Percentiles rank a stretch among this genome's conserved stretches.
These are phyloP conservation scores for Candida neerlandica DNA, from an alignment of 1,139 yeast species.

Conservation along the genomic window DNA sequence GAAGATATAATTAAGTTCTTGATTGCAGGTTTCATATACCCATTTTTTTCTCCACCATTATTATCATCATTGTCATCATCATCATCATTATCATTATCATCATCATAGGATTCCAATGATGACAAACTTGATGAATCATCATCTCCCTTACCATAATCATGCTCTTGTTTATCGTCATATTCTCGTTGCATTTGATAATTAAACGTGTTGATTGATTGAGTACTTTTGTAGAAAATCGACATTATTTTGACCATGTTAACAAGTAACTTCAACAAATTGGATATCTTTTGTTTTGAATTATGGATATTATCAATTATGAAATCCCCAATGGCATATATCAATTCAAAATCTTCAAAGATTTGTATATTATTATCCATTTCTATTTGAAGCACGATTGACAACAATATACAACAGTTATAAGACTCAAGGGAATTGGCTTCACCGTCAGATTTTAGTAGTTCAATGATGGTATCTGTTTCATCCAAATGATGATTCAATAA, in stretches of 20 bases:
- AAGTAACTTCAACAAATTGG: slow-evolving; percentile 25
- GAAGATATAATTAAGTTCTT: slow-evolving; percentile 20
- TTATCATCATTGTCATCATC: slow-evolving; percentile 12
- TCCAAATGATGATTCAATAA: slow-evolving; percentile 45
- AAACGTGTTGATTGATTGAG: slow-evolving; percentile 41
- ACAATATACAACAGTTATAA: slow-evolving; percentile 27
- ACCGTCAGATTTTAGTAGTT: slow-evolving; percentile 12
- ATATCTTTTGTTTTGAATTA: slow-evolving; percentile 12
- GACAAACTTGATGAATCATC: slow-evolving; percentile 32
- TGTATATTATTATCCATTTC: slow-evolving; percentile 41
- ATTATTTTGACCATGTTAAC: slow-evolving; percentile 32
- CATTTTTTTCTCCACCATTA: slow-evolving; percentile 6
- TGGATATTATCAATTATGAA: slow-evolving; percentile 29
- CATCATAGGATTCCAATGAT: slow-evolving; percentile 18
- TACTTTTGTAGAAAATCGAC: slow-evolving; percentile 39
- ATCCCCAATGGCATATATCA: slow-evolving; percentile 48
- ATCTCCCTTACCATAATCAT: slow-evolving; percentile 38
- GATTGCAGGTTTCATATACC: slow-evolving; percentile 21
- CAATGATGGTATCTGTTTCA: slow-evolving; percentile 39
- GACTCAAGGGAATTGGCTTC: slow-evolving; percentile 14
- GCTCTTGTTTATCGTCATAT: slow-evolving; percentile 30
- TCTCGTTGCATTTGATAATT: slow-evolving; percentile 38
- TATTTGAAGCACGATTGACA: slow-evolving; percentile 40
- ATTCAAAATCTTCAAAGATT: slow-evolving; percentile 46
- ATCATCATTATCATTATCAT: slow-evolving; percentile 15